Base-by-base conservation (phyloP, 2,329 filamentous ascomycete species). In the Sarocladiaceae sp. region DNA sequence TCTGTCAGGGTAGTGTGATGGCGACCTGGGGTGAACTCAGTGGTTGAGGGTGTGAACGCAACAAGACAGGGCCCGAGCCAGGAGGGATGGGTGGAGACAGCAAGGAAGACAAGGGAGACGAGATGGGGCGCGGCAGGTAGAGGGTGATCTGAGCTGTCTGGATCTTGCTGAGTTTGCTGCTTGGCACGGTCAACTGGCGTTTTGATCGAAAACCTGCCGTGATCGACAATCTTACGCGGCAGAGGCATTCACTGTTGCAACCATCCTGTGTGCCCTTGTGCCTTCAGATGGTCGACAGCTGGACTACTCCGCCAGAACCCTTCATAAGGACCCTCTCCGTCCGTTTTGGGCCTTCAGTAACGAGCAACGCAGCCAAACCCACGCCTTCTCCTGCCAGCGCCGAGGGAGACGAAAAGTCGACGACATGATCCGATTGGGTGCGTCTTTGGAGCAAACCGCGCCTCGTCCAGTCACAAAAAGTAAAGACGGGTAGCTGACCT, bases 141-240 rank as follows among this genome's bases (percentile, higher is more conserved):
- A 35, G 7, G 13, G 33, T 21, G 15, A 21, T 21, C 33, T 35
- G 33, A 35, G 6, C 26, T 18, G 7, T 19, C 33, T n/a, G 26
- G 37, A 41, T 41, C 37, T 41, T 29, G 37, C 23, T 27, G 15
- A 27, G 13, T 23, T 24, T 7, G n/a, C 11, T 19, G 6, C 21
- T 15, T 41, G n/a, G 10, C n/a, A 10, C 5, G 19, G 10, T 29
- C 11, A 4, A n/a, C 12, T 16, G 7, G n/a, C 3, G 11, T 16
- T n/a, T 19, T 19, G 11, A 35, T 35, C 12, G 33, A 9, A 35
- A 15, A 5, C 29, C 37, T 41, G 37, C 37, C 37, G 37, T 29
- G 37, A 41, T 41, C 37, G 37, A 41, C 37, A 41, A 29, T 41
- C n/a, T 19, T 10, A 41, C 37, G 21, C 21, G 37, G 37, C 24